A percentile compares a stretch with the other conserved stretches of the same genome.
phyloP scores from a whole-genome alignment of 2,329 filamentous ascomycete genomes.

The Aspergillus pseudotamarii region DNA sequence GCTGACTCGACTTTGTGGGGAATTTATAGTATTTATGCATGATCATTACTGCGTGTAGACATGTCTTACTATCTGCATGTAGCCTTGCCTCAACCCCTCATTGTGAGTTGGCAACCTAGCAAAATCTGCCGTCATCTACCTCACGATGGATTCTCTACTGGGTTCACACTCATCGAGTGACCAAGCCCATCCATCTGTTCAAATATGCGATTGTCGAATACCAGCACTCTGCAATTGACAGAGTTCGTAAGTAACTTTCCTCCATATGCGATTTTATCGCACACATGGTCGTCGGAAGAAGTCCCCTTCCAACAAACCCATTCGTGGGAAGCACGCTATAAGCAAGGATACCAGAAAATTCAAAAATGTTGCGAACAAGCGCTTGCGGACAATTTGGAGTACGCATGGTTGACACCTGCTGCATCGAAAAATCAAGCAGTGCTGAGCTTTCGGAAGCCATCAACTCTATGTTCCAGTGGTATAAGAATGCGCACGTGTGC shows the following conservation, averaged over 20 bases:
- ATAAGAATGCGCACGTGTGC: conserved; percentile 14
- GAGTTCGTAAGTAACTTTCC: background rate
- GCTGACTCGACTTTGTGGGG: too few relatives aligned
- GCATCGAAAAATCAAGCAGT: conserved; percentile 25
- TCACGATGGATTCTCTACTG: too few relatives aligned
- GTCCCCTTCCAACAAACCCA: background rate
- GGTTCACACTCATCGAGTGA: too few relatives aligned
- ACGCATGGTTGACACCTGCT: conserved; percentile 27
- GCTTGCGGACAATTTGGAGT: too few relatives aligned
- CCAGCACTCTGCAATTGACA: background rate
- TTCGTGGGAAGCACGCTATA: background rate
- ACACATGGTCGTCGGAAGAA: conserved; percentile 2
- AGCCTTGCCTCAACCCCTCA: too few relatives aligned
- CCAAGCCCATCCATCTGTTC: accelerated
- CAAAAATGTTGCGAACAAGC: conserved; percentile 6
- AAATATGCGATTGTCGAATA: conserved; percentile 3
- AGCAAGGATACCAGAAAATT: conserved; percentile 9
- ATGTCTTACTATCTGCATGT: too few relatives aligned
- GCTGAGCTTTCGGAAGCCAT: conserved; percentile 24
- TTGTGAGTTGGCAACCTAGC: too few relatives aligned
- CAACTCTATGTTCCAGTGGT: conserved; percentile 29
- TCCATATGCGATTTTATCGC: conserved; percentile 7
- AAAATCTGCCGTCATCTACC: too few relatives aligned
- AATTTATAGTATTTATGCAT: too few relatives aligned
- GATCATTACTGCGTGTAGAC: too few relatives aligned